A percentile compares a stretch with the other conserved stretches of the same genome.
These are phyloP conservation scores for Alternaria novae-zelandiae DNA, from an alignment of 2,329 filamentous ascomycete species.

Conservation along the genomic window DNA sequence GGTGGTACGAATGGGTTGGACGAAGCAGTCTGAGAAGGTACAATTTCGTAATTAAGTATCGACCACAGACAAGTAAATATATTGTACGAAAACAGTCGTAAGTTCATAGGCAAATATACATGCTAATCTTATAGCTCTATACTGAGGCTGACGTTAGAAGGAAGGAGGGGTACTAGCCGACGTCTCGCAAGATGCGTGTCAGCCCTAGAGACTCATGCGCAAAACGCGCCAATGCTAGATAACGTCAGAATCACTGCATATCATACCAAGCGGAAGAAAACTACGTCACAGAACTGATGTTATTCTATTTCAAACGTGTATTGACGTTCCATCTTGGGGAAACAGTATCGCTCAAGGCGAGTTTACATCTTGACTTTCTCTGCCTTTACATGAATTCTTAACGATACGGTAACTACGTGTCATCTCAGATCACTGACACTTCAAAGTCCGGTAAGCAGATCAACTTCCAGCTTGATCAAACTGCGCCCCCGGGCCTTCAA, in stretches of 20 bases:
- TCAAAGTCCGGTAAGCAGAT: background rate
- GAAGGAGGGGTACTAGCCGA: background rate
- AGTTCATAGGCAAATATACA: background rate
- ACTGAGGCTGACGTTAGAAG: background rate
- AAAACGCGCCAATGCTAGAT: background rate
- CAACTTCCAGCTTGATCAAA: background rate
- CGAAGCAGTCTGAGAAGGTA: background rate
- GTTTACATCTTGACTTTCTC: background rate
- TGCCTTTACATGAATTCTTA: background rate
- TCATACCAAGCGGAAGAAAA: background rate
- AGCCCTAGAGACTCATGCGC: background rate
- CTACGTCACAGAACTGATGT: background rate
- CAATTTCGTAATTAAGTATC: background rate
- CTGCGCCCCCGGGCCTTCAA: background rate
- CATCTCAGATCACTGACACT: background rate
- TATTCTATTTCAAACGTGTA: background rate
- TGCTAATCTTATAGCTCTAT: background rate
- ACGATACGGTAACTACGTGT: background rate
- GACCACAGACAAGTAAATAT: background rate
- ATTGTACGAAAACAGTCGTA: background rate
- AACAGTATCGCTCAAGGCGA: background rate
- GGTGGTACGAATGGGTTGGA: background rate
- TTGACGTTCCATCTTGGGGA: background rate
- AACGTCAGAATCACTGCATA: background rate
- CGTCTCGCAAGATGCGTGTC: background rate